phyloP scores from a whole-genome alignment of 805 yeast genomes.

The Pichia insulana region DNA sequence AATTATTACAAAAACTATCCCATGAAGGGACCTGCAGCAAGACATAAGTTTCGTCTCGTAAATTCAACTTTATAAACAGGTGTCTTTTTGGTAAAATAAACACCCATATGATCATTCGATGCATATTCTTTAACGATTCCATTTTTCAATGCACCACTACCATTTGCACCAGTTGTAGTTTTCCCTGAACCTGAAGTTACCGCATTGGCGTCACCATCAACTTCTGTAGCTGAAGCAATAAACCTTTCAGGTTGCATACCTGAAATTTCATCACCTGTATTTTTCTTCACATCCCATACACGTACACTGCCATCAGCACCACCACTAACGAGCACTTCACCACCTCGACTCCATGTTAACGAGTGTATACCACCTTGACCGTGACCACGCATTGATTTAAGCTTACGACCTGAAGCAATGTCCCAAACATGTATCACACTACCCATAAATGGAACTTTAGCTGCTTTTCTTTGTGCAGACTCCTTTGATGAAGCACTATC shows the following conservation, averaged over 20 bases:
- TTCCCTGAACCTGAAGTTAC: no score
- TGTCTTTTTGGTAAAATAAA: constrained; percentile 86
- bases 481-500: background rate
- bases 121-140: constrained; percentile 56
- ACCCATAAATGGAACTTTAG: constrained; percentile 4
- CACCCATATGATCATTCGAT: constrained; percentile 71
- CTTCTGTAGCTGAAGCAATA: constrained; percentile 19
- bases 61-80: constrained; percentile 91
- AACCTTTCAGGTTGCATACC: constrained; percentile 44
- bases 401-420: constrained; percentile 78
- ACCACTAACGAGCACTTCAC: constrained; percentile 80
- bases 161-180: no score
- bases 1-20: constrained; percentile 22
- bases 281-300: constrained; percentile 90
- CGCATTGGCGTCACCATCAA: no score
- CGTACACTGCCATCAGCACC: constrained; percentile 90
- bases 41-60: constrained; percentile 80
- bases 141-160: background rate
- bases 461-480: constrained; percentile 32
- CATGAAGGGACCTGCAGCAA: constrained; percentile 85
- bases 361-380: constrained; percentile 83
- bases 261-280: constrained; percentile 49
- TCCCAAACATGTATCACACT: constrained; percentile 88
- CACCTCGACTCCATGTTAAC: constrained; percentile 76
- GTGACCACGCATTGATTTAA: constrained; percentile 92